Percentiles rank a stretch among this genome's conserved stretches.
These are phyloP conservation scores for Juncus effusus DNA, from an alignment of 176 grass and related monocot genomes.

Conservation along the genomic window DNA sequence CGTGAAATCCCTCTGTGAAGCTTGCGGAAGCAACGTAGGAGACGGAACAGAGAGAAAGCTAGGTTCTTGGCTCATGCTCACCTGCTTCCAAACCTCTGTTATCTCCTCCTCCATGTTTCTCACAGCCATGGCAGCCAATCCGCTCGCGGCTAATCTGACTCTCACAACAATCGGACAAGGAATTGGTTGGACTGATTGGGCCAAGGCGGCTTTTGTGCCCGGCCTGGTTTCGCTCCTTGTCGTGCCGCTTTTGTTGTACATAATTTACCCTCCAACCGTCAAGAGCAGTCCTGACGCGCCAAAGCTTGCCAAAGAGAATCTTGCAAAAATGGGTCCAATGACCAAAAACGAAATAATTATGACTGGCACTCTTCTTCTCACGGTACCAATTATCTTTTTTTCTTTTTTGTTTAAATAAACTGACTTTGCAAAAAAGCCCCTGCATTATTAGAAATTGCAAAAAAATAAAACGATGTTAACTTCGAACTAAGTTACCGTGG, in stretches of 20 bases:
- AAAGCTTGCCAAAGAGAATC: conserved; percentile 69
- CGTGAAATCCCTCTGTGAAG: conserved; percentile 79
- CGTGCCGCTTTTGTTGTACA: conserved; percentile 73
- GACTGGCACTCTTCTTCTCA: conserved; percentile 69
- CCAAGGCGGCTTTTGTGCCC: conserved; percentile 76
- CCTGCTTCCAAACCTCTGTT: conserved; percentile 93
- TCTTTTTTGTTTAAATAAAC: not conserved
- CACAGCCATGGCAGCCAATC: conserved; percentile 88
- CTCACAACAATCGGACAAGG: conserved; percentile 51
- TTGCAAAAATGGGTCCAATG: conserved; percentile 90
- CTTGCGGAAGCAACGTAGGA: conserved; percentile 64
- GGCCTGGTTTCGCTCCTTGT: conserved; percentile 68
- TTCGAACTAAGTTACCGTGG: not conserved
- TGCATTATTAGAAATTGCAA: too few relatives aligned
- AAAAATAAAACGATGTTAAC: not conserved
- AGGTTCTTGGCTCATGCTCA: conserved; percentile 96
- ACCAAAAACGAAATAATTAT: conserved; percentile 77
- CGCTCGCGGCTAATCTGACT: conserved; percentile 81
- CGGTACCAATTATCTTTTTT: conserved; percentile 46
- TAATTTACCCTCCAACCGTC: conserved; percentile 84
- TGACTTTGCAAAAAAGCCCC: too few relatives aligned
- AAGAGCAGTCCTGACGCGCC: conserved; percentile 85
- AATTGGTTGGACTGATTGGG: conserved; percentile 97
- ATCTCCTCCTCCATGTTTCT: conserved; percentile 95
- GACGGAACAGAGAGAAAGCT: conserved; percentile 69